Evolutionary conservation across 768 basidiomycete genomes (phyloP).

Genomic region (Psilocybe cyanescens): DNA sequence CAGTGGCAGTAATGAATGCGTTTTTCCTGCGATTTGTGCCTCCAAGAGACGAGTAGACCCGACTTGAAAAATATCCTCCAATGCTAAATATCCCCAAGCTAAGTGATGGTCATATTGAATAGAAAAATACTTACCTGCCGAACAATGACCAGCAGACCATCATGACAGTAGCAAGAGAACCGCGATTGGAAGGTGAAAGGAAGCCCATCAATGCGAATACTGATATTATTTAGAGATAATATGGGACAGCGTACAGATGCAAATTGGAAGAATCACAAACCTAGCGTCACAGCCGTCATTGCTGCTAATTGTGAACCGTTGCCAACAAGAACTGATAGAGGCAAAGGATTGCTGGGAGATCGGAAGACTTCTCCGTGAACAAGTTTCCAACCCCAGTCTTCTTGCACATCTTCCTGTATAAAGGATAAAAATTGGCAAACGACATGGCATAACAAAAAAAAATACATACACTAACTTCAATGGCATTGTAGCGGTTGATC

Average conservation of each 20-base stretch:
- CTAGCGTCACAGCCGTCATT: slow-evolving; percentile 88
- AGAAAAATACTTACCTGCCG: slow-evolving; percentile 56
- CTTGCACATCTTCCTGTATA: slow-evolving; percentile 88
- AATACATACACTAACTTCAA: slow-evolving; percentile 78
- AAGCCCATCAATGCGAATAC: slow-evolving; percentile 94
- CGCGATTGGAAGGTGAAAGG: slow-evolving; percentile 94
- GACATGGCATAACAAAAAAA: neutral
- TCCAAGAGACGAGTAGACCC: slow-evolving; percentile 80
- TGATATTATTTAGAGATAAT: slow-evolving; percentile 28
- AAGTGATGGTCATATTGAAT: slow-evolving; percentile 1
- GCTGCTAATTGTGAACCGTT: slow-evolving; percentile 86
- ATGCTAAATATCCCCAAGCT: slow-evolving; percentile 49
- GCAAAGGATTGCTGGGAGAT: slow-evolving; percentile 73
- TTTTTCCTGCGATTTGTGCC: slow-evolving; percentile 81
- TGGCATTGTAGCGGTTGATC: slow-evolving; percentile 94
- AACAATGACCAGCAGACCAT: slow-evolving; percentile 95
- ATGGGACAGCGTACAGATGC: neutral
- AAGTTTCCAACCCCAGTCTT: slow-evolving; percentile 99
- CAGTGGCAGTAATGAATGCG: slow-evolving; percentile 85
- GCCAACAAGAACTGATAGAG: slow-evolving; percentile 86
- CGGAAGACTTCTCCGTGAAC: slow-evolving; percentile 97
- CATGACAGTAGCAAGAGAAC: slow-evolving; percentile 92
- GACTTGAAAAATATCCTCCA: slow-evolving; percentile 86
- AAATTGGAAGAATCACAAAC: slow-evolving; percentile 38
- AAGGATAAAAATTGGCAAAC: slow-evolving; percentile 2